A percentile compares a stretch with the other conserved stretches of the same genome.
These are phyloP conservation scores for Ogataea populi-albae DNA, from an alignment of 805 yeast genomes.

Conservation along the genomic window DNA sequence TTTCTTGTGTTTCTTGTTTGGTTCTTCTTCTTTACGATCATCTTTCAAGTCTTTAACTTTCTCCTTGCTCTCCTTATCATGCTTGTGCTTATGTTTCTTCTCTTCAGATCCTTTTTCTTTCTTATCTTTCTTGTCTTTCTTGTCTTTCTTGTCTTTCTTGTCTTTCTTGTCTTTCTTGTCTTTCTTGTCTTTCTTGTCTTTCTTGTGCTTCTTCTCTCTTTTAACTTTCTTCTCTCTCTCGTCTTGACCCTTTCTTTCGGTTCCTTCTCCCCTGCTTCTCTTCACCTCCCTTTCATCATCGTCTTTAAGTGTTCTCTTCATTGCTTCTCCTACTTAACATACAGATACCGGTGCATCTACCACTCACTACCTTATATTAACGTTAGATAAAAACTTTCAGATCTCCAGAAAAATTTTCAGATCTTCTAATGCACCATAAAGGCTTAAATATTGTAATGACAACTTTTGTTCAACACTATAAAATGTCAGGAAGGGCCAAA, in stretches of 20 bases:
- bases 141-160: slow-evolving; percentile 39
- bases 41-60: slow-evolving; percentile 24
- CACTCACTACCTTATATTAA: too few species aligned
- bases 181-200: slow-evolving; percentile 26
- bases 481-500: too few species aligned
- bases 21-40: slow-evolving; percentile 1
- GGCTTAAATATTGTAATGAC: too few species aligned
- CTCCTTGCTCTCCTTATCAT: slow-evolving; percentile 8
- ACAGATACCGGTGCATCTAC: too few species aligned
- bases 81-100: slow-evolving; percentile 13
- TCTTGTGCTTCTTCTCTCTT: slow-evolving; percentile 27
- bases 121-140: slow-evolving; percentile 37
- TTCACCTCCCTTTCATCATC: slow-evolving; percentile 29
- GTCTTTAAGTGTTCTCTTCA: slow-evolving; percentile 7
- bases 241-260: slow-evolving; percentile 18
- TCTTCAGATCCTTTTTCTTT: too few species aligned
- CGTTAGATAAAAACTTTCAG: too few species aligned
- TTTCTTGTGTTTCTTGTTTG: not conserved
- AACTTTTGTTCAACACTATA: too few species aligned
- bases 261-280: slow-evolving; percentile 25
- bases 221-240: slow-evolving; percentile 26
- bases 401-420: too few species aligned
- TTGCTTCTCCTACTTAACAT: too few species aligned
- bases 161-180: slow-evolving; percentile 35
- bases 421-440: too few species aligned